Evolutionary conservation across 2,329 filamentous ascomycete genomes (phyloP).

Genomic region (Claviceps citrina): DNA sequence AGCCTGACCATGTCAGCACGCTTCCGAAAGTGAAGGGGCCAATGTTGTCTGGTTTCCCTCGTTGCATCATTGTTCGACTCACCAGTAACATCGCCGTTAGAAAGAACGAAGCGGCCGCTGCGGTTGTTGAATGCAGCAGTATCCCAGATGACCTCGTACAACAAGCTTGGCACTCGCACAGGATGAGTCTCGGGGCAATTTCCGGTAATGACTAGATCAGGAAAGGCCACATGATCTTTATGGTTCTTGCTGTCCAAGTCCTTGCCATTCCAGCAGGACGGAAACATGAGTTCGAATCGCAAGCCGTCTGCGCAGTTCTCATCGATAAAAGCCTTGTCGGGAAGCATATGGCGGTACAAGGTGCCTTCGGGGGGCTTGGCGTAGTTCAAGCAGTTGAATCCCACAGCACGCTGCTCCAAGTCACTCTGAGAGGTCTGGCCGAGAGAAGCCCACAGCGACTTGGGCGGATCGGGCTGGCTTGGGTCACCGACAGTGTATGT

Average conservation of each 20-base stretch:
- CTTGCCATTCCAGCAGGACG: constrained; percentile 70
- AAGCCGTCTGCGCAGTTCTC: constrained; percentile 68
- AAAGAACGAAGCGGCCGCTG: constrained; percentile 55
- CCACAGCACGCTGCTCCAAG: constrained; percentile 65
- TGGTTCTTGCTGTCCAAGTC: constrained; percentile 40
- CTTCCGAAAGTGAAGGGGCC: not conserved
- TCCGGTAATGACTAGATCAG: constrained; percentile 60
- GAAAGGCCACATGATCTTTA: constrained; percentile 60
- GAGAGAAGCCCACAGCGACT: constrained; percentile 52
- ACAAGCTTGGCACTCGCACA: constrained; percentile 54
- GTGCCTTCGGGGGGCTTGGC: constrained; percentile 47
- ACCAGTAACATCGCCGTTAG: constrained; percentile 66
- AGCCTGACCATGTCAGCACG: constrained; percentile 32
- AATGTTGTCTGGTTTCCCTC: not conserved
- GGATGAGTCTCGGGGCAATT: constrained; percentile 56
- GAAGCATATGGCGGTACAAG: constrained; percentile 67
- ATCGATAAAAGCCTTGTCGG: constrained; percentile 66
- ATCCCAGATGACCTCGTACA: constrained; percentile 77
- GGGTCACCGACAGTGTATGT: constrained; percentile 56
- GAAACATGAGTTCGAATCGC: constrained; percentile 74
- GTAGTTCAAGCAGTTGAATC: constrained; percentile 95
- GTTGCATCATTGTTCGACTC: constrained; percentile 13
- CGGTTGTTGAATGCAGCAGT: constrained; percentile 48
- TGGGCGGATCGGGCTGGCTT: constrained; percentile 44
- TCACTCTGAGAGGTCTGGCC: constrained; percentile 51